These are phyloP conservation scores for Coniella vitis DNA, from an alignment of 2,329 filamentous ascomycete genomes.

Conservation along the genomic window DNA sequence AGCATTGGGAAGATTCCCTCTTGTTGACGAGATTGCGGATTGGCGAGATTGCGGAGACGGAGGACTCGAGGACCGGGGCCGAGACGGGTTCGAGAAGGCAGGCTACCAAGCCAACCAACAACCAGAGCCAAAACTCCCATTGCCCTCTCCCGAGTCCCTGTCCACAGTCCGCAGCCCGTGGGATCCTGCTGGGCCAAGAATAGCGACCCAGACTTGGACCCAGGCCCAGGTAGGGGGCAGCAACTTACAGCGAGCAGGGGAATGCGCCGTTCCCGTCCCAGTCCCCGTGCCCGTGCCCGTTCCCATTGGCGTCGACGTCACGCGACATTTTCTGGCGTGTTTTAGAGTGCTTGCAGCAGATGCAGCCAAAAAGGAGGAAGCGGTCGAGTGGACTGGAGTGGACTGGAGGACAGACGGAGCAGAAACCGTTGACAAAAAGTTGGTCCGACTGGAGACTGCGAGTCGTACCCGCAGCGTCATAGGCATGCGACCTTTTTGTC, in stretches of 20 bases:
- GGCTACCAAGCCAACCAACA: neutral
- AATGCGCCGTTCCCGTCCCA: conserved; percentile 49
- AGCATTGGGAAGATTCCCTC: neutral
- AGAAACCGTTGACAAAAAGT: too few species aligned
- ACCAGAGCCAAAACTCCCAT: too few species aligned
- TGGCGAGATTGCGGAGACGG: neutral
- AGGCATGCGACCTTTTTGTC: neutral
- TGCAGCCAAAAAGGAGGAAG: neutral
- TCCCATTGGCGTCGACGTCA: conserved; percentile 21
- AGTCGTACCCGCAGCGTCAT: neutral
- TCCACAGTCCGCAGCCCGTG: neutral
- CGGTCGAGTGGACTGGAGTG: neutral
- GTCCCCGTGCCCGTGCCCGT: too few species aligned
- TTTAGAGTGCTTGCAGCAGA: neutral
- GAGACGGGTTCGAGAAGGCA: neutral
- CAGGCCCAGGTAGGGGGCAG: too few species aligned
- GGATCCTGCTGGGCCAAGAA: conserved; percentile 2
- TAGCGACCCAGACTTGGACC: conserved; percentile 19
- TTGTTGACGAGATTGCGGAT: too few species aligned
- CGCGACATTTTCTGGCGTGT: neutral
- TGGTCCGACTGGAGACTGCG: too few species aligned
- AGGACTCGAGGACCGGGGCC: neutral
- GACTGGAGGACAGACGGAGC: too few species aligned
- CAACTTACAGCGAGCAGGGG: conserved; percentile 55
- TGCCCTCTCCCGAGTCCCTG: too few species aligned